These are phyloP conservation scores for Tardiomyces depauwii DNA, from an alignment of 1,139 yeast genomes.

Conservation along the genomic window DNA sequence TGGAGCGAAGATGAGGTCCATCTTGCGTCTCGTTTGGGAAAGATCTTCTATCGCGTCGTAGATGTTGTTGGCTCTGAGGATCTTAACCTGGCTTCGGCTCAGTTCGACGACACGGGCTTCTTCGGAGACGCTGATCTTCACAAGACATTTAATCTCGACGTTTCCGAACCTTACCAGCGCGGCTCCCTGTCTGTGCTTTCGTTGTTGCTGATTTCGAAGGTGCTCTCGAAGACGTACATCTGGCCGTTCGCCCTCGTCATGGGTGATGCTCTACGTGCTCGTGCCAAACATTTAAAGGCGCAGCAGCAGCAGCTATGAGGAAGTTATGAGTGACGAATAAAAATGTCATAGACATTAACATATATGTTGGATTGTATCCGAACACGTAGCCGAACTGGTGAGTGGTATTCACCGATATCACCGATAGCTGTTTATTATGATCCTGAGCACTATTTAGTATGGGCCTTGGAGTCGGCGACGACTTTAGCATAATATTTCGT, in stretches of 20 bases:
- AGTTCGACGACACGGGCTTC: background rate
- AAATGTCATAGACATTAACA: background rate
- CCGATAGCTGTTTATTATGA: background rate
- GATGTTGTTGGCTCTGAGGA: conserved; percentile 19
- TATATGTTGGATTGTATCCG: background rate
- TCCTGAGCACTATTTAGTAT: background rate
- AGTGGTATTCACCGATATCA: too few species aligned
- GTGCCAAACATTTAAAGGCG: conserved; percentile 12
- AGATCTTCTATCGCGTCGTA: conserved; percentile 19
- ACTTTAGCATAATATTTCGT: conserved; percentile 2
- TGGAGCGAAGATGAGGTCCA: conserved; percentile 21
- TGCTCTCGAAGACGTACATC: conserved; percentile 17
- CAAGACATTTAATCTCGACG: background rate
- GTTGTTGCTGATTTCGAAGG: conserved; percentile 16
- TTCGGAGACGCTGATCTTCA: background rate
- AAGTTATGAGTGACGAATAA: background rate
- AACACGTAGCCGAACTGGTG: too few species aligned
- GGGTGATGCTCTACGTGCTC: conserved; percentile 19
- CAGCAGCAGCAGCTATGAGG: background rate
- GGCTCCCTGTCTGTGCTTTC: conserved; percentile 8
- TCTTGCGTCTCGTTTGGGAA: conserved; percentile 19
- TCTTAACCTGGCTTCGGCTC: conserved; percentile 5
- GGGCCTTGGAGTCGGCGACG: conserved; percentile 1
- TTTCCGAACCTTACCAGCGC: background rate
- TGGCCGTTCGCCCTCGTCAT: conserved; percentile 24